phyloP scores from a whole-genome alignment of 2,329 filamentous ascomycete species.

The Aspergillus neoniger region DNA sequence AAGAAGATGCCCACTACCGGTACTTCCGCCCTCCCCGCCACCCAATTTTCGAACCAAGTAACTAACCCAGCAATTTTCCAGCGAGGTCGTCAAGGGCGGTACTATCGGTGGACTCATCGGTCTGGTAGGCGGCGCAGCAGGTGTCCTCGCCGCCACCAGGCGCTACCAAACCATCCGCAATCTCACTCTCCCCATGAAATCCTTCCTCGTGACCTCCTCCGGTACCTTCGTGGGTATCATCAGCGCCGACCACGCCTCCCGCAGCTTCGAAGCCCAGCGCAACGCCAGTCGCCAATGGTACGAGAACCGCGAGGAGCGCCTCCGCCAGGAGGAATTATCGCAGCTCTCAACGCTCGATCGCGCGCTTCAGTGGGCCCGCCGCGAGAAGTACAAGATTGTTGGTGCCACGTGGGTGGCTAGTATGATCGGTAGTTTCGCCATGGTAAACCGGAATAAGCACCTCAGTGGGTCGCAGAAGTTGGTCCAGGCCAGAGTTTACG shows the following conservation, averaged over 20 bases:
- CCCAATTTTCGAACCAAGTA: constrained; percentile 8
- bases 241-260: constrained; percentile 73
- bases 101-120: constrained; percentile 70
- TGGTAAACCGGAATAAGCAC: constrained; percentile 77
- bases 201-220: constrained; percentile 82
- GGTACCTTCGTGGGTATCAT: constrained; percentile 88
- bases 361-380: constrained; percentile 70
- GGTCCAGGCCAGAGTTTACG: constrained; percentile 92
- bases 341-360: constrained; percentile 59
- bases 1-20: constrained; percentile 84
- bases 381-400: constrained; percentile 86
- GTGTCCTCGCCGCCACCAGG: constrained; percentile 66
- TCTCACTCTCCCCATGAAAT: constrained; percentile 84
- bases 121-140: constrained; percentile 65
- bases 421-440: constrained; percentile 71
- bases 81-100: constrained; percentile 77
- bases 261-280: constrained; percentile 67
- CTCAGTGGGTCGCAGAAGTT: constrained; percentile 79
- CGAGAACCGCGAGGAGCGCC: constrained; percentile 61
- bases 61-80: constrained; percentile 30
- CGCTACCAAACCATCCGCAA: constrained; percentile 77
- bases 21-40: constrained; percentile 33
- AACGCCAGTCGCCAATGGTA: constrained; percentile 70
- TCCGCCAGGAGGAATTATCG: constrained; percentile 55
- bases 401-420: constrained; percentile 77